phyloP scores from a whole-genome alignment of 306 rosid genomes.

The Hippophae gyantsensis region DNA sequence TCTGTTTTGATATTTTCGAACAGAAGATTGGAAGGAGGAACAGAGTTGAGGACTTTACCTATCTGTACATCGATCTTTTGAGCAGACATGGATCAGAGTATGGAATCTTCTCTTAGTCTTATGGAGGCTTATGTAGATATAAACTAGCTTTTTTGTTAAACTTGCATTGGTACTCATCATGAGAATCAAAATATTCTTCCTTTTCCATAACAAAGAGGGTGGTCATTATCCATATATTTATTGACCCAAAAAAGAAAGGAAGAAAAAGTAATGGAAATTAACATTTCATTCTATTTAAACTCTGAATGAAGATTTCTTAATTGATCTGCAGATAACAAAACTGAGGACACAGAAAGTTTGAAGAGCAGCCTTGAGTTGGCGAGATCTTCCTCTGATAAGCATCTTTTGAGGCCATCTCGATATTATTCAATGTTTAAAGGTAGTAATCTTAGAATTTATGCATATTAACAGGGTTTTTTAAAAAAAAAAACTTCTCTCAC shows the following conservation, averaged over 20 bases:
- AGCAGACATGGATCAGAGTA: constrained; percentile 62
- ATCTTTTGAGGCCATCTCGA: constrained; percentile 80
- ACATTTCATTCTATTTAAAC: constrained; percentile 5
- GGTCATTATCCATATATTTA: no score
- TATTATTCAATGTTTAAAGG: constrained; percentile 62
- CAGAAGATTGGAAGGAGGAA: constrained; percentile 30
- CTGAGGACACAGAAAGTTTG: constrained; percentile 33
- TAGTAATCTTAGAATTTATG: constrained; percentile 6
- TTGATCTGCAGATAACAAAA: constrained; percentile 38
- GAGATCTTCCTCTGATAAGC: constrained; percentile 57
- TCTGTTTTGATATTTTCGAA: constrained; percentile 14
- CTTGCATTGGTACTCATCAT: neutral
- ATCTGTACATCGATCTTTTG: constrained; percentile 9
- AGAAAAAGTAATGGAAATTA: no score
- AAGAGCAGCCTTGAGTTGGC: constrained; percentile 44
- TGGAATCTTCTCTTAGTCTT: constrained; percentile 4
- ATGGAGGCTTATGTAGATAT: neutral
- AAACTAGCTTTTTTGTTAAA: neutral
- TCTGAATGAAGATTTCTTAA: constrained; percentile 18
- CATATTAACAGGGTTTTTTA: neutral
- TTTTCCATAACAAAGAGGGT: no score
- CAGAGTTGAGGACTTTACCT: constrained; percentile 18
- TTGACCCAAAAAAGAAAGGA: no score
- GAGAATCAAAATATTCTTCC: no score
- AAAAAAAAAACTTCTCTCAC: no score